These are phyloP conservation scores for Ogataea saltuana DNA, from an alignment of 805 yeast species.

Conservation along the genomic window DNA sequence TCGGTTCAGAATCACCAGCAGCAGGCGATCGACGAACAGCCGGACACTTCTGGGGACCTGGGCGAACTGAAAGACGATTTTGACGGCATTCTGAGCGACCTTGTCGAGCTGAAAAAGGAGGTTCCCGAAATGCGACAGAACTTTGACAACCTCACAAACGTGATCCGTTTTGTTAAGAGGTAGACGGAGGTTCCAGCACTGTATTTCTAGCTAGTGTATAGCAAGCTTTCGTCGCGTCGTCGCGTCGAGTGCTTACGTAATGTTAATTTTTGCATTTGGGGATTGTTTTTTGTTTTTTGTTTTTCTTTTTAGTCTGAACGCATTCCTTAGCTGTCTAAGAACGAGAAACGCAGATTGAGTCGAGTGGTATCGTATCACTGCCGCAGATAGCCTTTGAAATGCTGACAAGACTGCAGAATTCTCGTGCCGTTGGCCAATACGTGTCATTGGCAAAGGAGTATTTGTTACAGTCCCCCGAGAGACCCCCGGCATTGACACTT, in stretches of 20 bases:
- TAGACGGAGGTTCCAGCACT: neutral
- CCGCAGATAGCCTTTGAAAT: slow-evolving; percentile 1
- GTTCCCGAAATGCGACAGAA: slow-evolving; percentile 41
- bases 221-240: neutral
- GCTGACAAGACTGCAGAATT: slow-evolving; percentile 1
- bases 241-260: neutral
- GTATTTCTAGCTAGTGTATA: slow-evolving; percentile 1
- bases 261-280: too few relatives aligned
- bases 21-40: slow-evolving; percentile 1
- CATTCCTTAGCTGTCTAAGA: too few relatives aligned
- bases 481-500: slow-evolving; percentile 51
- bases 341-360: too few relatives aligned
- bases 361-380: too few relatives aligned
- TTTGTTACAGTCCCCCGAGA: slow-evolving; percentile 5
- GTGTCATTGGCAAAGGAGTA: slow-evolving; percentile 3
- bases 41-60: neutral
- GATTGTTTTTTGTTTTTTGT: too few relatives aligned
- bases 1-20: slow-evolving; percentile 17
- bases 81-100: slow-evolving; percentile 25
- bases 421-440: slow-evolving; percentile 3
- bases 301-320: neutral
- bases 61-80: slow-evolving; percentile 16
- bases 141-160: slow-evolving; percentile 35
- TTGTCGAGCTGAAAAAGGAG: slow-evolving; percentile 37
- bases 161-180: slow-evolving; percentile 23